These are phyloP conservation scores for Yarrowia sp. DNA, from an alignment of 805 yeast species.

Conservation along the genomic window DNA sequence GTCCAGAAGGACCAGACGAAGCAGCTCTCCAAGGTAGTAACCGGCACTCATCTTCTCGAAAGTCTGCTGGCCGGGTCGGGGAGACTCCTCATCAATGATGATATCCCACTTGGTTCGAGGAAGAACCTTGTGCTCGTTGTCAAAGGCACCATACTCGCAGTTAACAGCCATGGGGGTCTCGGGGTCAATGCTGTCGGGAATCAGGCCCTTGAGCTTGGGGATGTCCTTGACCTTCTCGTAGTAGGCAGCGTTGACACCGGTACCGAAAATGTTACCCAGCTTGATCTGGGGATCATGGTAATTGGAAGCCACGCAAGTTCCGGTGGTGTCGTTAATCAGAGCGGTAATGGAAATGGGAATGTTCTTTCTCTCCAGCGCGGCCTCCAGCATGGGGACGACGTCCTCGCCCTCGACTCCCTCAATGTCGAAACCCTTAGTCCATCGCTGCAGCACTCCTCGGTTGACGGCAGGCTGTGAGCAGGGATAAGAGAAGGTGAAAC, in stretches of 20 bases:
- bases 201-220: conserved; percentile 74
- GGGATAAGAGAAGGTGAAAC: conserved; percentile 94
- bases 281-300: conserved; percentile 84
- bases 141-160: conserved; percentile 98
- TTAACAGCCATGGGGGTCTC: conserved; percentile 88
- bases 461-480: conserved; percentile 69
- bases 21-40: conserved; percentile 87
- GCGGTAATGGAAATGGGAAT: conserved; percentile 88
- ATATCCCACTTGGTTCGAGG: conserved; percentile 90
- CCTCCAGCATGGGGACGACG: conserved; percentile 87
- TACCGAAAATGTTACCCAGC: conserved; percentile 96
- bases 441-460: conserved; percentile 82
- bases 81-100: conserved; percentile 76
- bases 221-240: conserved; percentile 70
- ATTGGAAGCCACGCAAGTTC: conserved; percentile 92
- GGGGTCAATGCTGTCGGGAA: conserved; percentile 58
- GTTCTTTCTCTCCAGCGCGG: conserved; percentile 57
- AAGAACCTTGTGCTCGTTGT: conserved; percentile 75
- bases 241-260: conserved; percentile 97
- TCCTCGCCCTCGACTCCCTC: conserved; percentile 90
- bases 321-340: conserved; percentile 93
- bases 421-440: conserved; percentile 98
- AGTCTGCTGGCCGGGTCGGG: conserved; percentile 93
- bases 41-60: conserved; percentile 98
- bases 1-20: conserved; percentile 77